These are phyloP conservation scores for Lachancea mirantina DNA, from an alignment of 805 yeast genomes.

Conservation along the genomic window DNA sequence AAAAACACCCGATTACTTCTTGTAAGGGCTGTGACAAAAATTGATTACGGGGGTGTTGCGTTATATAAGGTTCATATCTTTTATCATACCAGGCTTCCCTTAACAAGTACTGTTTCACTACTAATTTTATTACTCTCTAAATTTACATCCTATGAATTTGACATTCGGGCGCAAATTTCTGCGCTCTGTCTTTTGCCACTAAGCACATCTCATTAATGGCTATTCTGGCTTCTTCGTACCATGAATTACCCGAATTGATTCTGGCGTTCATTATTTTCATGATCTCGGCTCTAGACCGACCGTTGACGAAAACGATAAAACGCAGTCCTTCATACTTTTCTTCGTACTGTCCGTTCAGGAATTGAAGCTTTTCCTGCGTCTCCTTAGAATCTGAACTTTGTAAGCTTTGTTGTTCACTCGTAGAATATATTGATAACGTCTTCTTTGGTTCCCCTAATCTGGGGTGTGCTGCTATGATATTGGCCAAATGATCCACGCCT, in stretches of 20 bases:
- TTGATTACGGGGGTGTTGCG: too few species aligned
- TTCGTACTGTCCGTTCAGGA: conserved; percentile 60
- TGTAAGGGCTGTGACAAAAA: too few species aligned
- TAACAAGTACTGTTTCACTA: not conserved
- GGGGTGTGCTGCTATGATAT: conserved; percentile 87
- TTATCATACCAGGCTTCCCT: not conserved
- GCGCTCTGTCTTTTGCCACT: conserved; percentile 73
- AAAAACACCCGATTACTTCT: conserved; percentile 94
- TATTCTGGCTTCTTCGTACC: conserved; percentile 48
- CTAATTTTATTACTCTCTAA: conserved; percentile 1
- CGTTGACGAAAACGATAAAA: conserved; percentile 86
- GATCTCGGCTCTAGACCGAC: conserved; percentile 58
- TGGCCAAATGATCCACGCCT: conserved; percentile 27
- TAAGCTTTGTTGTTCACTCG: conserved; percentile 62
- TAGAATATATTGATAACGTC: conserved; percentile 57
- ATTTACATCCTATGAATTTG: conserved; percentile 22
- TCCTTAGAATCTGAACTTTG: conserved; percentile 39
- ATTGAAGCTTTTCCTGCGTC: conserved; percentile 38
- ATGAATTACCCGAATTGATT: conserved; percentile 32
- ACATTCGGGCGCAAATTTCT: conserved; percentile 36
- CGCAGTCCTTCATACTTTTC: conserved; percentile 58
- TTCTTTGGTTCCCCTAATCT: conserved; percentile 63
- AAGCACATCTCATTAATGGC: conserved; percentile 89
- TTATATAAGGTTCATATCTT: too few species aligned
- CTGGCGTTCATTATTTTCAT: conserved; percentile 56